Base-by-base conservation (phyloP, 2,329 filamentous ascomycete species). In the Trichophaea hybrida region DNA sequence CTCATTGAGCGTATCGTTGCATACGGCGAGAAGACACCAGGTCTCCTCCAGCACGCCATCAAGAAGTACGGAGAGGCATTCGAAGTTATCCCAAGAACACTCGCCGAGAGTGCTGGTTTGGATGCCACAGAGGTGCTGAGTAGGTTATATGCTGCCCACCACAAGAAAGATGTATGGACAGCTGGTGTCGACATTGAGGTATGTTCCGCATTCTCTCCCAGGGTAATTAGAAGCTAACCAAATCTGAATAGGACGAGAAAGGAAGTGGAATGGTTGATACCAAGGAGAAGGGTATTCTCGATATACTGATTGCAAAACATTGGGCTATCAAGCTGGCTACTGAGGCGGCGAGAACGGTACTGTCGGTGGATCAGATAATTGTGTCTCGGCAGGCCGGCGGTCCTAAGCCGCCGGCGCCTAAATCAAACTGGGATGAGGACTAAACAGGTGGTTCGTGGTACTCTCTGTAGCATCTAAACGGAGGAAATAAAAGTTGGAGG, bases 301-400 rank as follows among this genome's bases (percentile, higher is more conserved):
- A 98, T 72, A 79, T 98, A 48, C 80, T 97, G 75, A 82, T 90
- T 62, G 83, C 86, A 66, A 98, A 98, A 80, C 84, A 83, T 71
- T 97, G 90, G 91, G 93, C 93, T 51, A 95, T 98, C 74, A 93
- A 93, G 76, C 79, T 98, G 65, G 94, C 93, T 40, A 96, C 91
- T 31, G 93, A 98, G 75, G 85, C 93, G 44, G 91, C 89, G 57
- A 81, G 93, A 69, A 98, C 93, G 52, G 86, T 98, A 34, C 77
- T 98, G 65, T 94, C 89, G 52, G 93, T 98, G 43, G 93, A 98
- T 74, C 94, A 98, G 76, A 98, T 98, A 71, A 98, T 98, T 71
- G 93, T 98, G 60, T 90, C 94, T 64, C 83, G 91, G 75, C 93
- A 97, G 76, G 93, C 94, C 52, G 93, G 93, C 71, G 93, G 93